A percentile compares a stretch with the other conserved stretches of the same genome.
These are phyloP conservation scores for Stentor roeselii DNA, from an alignment of 73 alveolate species.

Conservation along the genomic window DNA sequence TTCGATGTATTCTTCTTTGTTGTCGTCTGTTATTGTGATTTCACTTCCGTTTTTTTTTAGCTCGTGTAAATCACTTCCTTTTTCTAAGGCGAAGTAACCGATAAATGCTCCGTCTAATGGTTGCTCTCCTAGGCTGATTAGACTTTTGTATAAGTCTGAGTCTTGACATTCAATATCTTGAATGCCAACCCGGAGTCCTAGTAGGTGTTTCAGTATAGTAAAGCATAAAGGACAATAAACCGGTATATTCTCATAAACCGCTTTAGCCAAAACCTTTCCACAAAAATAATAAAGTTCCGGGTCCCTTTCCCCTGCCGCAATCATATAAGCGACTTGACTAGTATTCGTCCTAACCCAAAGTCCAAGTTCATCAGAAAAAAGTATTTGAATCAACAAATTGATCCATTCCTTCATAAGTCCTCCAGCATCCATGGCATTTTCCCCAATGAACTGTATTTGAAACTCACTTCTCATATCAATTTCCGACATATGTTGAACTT, in stretches of 20 bases:
- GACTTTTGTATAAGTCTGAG: conserved; percentile 33
- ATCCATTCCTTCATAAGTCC: conserved; percentile 60
- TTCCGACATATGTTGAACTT: conserved; percentile 21
- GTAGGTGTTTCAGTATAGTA: conserved; percentile 46
- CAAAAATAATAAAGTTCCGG: conserved; percentile 49
- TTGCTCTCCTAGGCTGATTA: conserved; percentile 18
- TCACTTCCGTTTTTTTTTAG: conserved; percentile 55
- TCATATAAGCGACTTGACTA: conserved; percentile 34
- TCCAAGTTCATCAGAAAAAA: conserved; percentile 18
- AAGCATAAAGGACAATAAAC: conserved; percentile 45
- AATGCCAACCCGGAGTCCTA: conserved; percentile 29
- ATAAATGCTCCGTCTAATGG: conserved; percentile 34
- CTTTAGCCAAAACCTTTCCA: conserved; percentile 87
- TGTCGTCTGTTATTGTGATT: conserved; percentile 30
- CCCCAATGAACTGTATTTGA: conserved; percentile 47
- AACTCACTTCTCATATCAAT: conserved; percentile 47
- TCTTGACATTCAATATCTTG: conserved; percentile 50
- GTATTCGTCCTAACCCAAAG: conserved; percentile 35
- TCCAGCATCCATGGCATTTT: conserved; percentile 58
- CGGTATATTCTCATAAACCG: conserved; percentile 80
- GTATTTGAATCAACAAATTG: not conserved
- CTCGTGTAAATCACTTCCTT: conserved; percentile 41
- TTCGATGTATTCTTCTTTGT: conserved; percentile 34
- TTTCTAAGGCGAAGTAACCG: conserved; percentile 32
- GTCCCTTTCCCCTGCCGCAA: not conserved